Base-by-base conservation (phyloP, 257 asterid species). In the Misopates orontium region DNA sequence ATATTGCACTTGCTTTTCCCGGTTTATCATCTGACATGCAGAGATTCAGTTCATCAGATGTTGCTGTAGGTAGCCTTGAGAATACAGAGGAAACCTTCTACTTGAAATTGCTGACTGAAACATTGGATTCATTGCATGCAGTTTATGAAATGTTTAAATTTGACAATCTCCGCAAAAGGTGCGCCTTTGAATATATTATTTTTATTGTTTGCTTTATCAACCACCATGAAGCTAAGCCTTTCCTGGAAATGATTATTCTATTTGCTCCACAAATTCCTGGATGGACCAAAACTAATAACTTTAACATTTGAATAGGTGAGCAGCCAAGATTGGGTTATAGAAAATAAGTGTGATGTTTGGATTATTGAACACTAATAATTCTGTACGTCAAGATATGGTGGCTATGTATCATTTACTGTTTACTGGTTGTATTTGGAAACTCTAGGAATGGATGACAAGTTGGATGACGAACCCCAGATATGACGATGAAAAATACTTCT, bases 81-180 rank as follows among this genome's bases (percentile, higher is more conserved):
- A 80, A 69, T 67, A 42, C 60, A 32, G 84, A 74, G 58, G 87
- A 68, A 60, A 48, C 78, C 52, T 80, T 74, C 56, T 69, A 66
- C 74, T 13, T 54, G 71, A 73, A 81, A 56, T 71, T 86, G 75
- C 79, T 88, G 66, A 71, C 69, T 52, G 92, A 83, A 71, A 73
- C 86, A 60, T 77, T 88, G 77, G 96, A 88, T 79, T 75, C 86
- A 31, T 80, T 94, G 83, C 99, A 94, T 82, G 88, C 95, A 45
- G 92, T 94, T 60, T 94, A 94, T 66, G 97, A 94, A 83, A 82
- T 86, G 39, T 80, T 90, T 77, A 94, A 94, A 70, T 87, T 94
- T 59, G 84, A 88, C 83, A 91, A 80, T 71, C 97, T 90, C 60
- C 97, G 97, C 55, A 94, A 80, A 75, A 75, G 99, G 99, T 94